Base-by-base conservation (phyloP, 495 filamentous ascomycete species). In the Xylaria telfairii region DNA sequence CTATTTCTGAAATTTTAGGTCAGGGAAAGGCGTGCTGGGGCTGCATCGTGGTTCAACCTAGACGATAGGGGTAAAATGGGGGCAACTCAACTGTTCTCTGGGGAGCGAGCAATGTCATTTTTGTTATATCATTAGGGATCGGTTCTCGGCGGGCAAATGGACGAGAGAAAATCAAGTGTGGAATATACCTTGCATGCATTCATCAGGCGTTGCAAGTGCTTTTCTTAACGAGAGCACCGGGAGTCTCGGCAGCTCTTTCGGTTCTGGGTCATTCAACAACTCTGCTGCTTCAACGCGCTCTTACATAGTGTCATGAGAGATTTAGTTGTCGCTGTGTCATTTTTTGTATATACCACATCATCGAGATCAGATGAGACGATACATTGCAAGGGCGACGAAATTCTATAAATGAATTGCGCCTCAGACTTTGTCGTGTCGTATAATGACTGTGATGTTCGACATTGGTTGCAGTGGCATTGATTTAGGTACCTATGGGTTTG, bases 181-280 rank as follows among this genome's bases (percentile, higher is more conserved):
- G 37, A 28, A 62, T 66, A 66, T 66, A 66, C 64, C 71, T 78
- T 78, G 76, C 76, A 78, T 78, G 74, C 76, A 78, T 78, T 78
- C 76, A 78, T 78, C 76, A 78, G 76, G 76, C 76, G 76, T 78
- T 78, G 76, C 76, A 78, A 78, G 74, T 73, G 75, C 71, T 63
- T 69, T 63, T 51, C 15, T 51, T 32, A 69, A 49, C 32, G 15
- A 68, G 65, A 68, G 51, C 42, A 68, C 39, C 65, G 39, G 41
- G 65, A 68, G 54, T 57, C 24, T 53, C 54, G 41, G 65, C 67
- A 69, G 67, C 67, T 60, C 51, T 49, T 61, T 28, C 65, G 37
- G 51, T 30, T 68, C 39, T 60, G 46, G 68, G 68, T 64, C 28
- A 70, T 70, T 70, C 68, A 70, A 70, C 68, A 70, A 70, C 68